These are phyloP conservation scores for Phtheirospermum japonicum DNA, from an alignment of 257 asterid genomes.

Conservation along the genomic window DNA sequence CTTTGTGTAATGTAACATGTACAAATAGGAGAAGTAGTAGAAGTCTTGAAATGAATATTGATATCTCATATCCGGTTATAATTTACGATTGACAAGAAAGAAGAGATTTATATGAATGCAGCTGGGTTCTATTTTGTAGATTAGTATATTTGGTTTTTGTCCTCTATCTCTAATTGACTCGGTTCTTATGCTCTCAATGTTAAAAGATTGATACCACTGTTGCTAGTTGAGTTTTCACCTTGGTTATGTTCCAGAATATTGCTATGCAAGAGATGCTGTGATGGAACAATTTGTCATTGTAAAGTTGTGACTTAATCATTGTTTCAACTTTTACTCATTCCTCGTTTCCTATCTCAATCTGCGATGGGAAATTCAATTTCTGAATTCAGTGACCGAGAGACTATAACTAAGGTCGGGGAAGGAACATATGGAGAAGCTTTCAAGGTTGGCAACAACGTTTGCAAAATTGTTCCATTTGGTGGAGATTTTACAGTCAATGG, in stretches of 20 bases:
- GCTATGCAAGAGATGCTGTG: too few species aligned
- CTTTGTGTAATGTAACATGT: slow-evolving; percentile 1
- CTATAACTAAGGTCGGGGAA: slow-evolving; percentile 77
- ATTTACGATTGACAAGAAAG: slow-evolving; percentile 16
- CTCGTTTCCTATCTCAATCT: neutral
- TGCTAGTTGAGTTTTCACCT: slow-evolving; percentile 2
- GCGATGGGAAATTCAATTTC: slow-evolving; percentile 25
- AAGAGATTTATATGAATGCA: slow-evolving; percentile 22
- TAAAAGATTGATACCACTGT: slow-evolving; percentile 13
- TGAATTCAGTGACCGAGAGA: slow-evolving; percentile 52
- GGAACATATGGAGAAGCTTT: slow-evolving; percentile 98
- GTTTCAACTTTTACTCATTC: slow-evolving; percentile 13
- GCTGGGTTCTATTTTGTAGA: slow-evolving; percentile 19
- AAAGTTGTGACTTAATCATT: neutral
- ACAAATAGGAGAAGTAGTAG: neutral
- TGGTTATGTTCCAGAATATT: slow-evolving; percentile 1
- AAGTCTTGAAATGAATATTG: slow-evolving; percentile 22
- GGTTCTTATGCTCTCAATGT: slow-evolving; percentile 7
- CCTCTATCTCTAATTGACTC: slow-evolving; percentile 5
- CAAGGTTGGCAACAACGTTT: slow-evolving; percentile 74
- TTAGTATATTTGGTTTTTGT: slow-evolving; percentile 14
- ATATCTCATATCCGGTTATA: slow-evolving; percentile 11
- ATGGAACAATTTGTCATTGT: too few species aligned
- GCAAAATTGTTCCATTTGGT: slow-evolving; percentile 93
- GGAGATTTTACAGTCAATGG: slow-evolving; percentile 82